Base-by-base conservation (phyloP, 352 stramenopile species). In the Phytophthora parvispora region DNA sequence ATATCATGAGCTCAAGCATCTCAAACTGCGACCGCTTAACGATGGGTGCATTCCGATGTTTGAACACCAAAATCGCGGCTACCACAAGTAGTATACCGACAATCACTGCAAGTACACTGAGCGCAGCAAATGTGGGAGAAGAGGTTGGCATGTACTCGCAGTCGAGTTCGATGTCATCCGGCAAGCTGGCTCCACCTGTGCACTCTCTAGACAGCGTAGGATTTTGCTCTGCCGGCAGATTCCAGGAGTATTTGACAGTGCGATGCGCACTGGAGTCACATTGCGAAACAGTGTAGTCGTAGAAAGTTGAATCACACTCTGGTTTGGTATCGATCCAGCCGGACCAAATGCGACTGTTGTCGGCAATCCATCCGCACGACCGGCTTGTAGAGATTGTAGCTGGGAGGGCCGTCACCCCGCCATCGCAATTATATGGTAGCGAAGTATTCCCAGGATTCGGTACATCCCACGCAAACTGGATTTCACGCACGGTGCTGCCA, bases 1-100 rank as follows among this genome's bases (percentile, higher is more conserved):
- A 47, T 3, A 84, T 53, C 65, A 87, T 86, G 10, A 81, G 50
- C 31, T 77, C 25, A 0, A 89, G 58, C 38, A 89, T 68, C 38
- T 87, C 74, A 20, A 60, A 87, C 28, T 89, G 81, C 0, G 78
- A 85, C 8, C 81, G 65, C 16, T 80, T 81, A 27, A 87, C 79
- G 51, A 86, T 83, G 0, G 78, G 72, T 2, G 49, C 67, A 18
- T 79, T 57, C 20, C 81, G 81, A 2, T 78, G 36, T 4, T 63
- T 63, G 51, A 60, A 66, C 2, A 89, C 74, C 1, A 80, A 24
- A 1, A 74, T 10, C 1, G 76, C 64, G 1, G 62, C 50, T 9
- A 54, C 54, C 0, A 55, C 6, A 0, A 83, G 31, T 0, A 83
- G 2, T 0, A 64, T 4, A 0, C 32, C 47, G 2, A 84, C 40